Evolutionary conservation across 441 rosid species (phyloP).

Genomic region (Lepidium campestre): DNA sequence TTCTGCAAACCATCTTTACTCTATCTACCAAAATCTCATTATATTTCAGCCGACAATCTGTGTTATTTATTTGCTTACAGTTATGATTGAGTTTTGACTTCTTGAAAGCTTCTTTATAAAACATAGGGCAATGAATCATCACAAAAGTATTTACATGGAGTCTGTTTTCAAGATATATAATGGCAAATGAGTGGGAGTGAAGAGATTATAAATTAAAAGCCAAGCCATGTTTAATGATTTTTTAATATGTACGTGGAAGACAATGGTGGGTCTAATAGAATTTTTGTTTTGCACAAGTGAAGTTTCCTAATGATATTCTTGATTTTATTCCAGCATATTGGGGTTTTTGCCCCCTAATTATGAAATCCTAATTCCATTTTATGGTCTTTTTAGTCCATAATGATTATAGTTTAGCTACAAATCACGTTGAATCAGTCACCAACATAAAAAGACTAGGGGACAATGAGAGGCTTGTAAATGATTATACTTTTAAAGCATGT

Average conservation of each 20-base stretch:
- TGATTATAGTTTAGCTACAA: constrained; percentile 1
- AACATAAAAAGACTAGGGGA: background rate
- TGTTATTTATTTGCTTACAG: background rate
- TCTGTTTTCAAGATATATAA: background rate
- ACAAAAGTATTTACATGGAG: background rate
- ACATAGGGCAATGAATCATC: background rate
- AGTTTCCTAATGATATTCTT: background rate
- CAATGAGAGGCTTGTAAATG: background rate
- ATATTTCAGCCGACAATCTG: background rate
- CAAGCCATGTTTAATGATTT: constrained; percentile 4
- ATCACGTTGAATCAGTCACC: background rate
- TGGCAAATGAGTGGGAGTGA: background rate
- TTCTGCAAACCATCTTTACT: background rate
- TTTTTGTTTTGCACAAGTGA: background rate
- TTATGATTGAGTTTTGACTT: constrained; percentile 9
- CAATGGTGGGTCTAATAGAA: constrained; percentile 2
- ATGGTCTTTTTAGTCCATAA: background rate
- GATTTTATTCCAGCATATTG: background rate
- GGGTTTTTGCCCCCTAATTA: background rate
- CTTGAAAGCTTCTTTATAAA: background rate
- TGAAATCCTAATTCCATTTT: background rate
- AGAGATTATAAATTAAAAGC: constrained; percentile 1
- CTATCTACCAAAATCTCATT: background rate
- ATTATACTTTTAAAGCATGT: constrained; percentile 6
- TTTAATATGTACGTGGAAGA: background rate